Evolutionary conservation across 2,329 filamentous ascomycete species (phyloP).

Genomic region (Myotisia sp.): DNA sequence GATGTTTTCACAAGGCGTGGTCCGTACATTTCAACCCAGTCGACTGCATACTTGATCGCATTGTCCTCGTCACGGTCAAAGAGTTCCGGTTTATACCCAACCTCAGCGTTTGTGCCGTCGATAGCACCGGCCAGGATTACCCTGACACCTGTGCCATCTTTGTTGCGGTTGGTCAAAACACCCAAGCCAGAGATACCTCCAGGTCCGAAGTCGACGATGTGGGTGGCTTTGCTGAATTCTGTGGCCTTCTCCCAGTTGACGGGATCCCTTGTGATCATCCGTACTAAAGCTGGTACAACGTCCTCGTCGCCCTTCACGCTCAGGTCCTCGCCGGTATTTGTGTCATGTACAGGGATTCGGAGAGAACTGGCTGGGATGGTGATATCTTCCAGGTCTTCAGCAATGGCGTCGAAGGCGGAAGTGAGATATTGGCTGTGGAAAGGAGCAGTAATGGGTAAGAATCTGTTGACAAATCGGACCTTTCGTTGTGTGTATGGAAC

Average conservation of each 20-base stretch:
- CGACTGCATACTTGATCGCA: constrained; percentile 83
- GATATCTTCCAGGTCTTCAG: constrained; percentile 74
- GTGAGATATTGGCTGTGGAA: constrained; percentile 94
- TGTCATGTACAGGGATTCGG: constrained; percentile 78
- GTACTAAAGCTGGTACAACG: constrained; percentile 71
- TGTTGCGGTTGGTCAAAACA: constrained; percentile 93
- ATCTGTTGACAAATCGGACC: constrained; percentile 89
- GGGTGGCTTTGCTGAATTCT: constrained; percentile 75
- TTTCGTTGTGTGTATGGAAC: constrained; percentile 93
- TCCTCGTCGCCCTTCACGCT: constrained; percentile 56
- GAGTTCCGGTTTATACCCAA: constrained; percentile 94
- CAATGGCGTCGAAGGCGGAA: constrained; percentile 67
- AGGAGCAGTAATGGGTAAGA: constrained; percentile 90
- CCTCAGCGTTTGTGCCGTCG: constrained; percentile 73
- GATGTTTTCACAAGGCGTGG: constrained; percentile 86
- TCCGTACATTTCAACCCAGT: constrained; percentile 96
- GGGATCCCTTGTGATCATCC: constrained; percentile 84
- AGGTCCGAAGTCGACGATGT: constrained; percentile 91
- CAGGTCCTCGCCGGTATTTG: constrained; percentile 74
- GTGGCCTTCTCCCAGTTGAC: constrained; percentile 97
- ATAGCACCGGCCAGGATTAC: constrained; percentile 92
- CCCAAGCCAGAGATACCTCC: constrained; percentile 94
- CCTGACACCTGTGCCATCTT: constrained; percentile 92
- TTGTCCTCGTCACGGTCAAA: constrained; percentile 94
- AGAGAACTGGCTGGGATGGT: constrained; percentile 59